Conservation (phyloP, 371 early-diverging fungal species). For the Entomophthora muscae region DNA sequence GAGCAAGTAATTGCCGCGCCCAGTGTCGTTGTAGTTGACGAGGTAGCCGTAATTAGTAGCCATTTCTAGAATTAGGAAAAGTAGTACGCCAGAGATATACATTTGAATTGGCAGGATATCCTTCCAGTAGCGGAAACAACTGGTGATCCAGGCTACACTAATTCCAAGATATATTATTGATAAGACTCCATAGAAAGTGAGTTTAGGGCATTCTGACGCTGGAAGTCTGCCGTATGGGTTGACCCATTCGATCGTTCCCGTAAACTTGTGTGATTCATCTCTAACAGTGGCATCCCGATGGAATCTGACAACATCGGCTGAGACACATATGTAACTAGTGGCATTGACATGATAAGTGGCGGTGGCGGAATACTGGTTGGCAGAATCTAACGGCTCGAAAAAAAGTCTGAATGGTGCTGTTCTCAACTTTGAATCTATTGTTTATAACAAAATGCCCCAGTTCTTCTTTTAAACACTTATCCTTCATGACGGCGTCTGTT, state of each 20-base stretch:
- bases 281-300: not conserved
- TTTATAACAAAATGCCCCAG: conserved; percentile 1
- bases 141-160: conserved; percentile 51
- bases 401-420: not conserved
- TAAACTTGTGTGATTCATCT: not conserved
- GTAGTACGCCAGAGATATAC: conserved; percentile 63
- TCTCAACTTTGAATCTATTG: not conserved
- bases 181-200: conserved; percentile 46
- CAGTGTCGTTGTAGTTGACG: conserved; percentile 53
- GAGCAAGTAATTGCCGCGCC: conserved; percentile 31
- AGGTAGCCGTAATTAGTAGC: conserved; percentile 75
- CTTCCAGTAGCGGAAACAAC: conserved; percentile 57
- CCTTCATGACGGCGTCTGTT: not conserved
- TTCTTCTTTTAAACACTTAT: not conserved
- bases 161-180: conserved; percentile 51
- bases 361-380: not conserved
- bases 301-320: conserved; percentile 4
- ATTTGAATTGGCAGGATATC: conserved; percentile 77
- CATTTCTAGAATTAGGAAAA: conserved; percentile 77
- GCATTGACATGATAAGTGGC: not conserved
- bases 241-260: conserved; percentile 31
- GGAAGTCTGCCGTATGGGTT: conserved; percentile 73
- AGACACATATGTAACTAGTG: conserved; percentile 5
- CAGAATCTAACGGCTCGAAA: not conserved
- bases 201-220: conserved; percentile 69